Evolutionary conservation across 2,329 filamentous ascomycete genomes (phyloP).

Genomic region (Monilinia fructicola): DNA sequence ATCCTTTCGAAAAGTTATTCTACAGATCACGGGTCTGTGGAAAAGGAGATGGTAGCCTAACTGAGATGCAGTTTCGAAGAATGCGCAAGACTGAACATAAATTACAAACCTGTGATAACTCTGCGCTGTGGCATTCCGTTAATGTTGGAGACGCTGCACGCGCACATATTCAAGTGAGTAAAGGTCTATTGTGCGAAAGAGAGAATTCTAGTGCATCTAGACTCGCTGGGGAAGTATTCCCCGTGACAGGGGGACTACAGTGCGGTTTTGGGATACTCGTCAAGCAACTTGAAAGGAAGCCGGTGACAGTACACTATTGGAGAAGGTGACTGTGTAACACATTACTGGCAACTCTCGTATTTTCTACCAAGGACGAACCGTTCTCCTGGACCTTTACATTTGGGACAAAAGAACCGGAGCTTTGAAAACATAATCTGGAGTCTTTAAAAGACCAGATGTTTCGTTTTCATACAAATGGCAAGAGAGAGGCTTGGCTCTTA

Average conservation of each 20-base stretch:
- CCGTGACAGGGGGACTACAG: not conserved
- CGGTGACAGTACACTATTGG: no score
- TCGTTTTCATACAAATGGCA: not conserved
- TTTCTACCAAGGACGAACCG: not conserved
- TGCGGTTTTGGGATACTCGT: not conserved
- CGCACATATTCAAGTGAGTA: not conserved
- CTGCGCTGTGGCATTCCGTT: not conserved
- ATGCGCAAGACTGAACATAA: not conserved
- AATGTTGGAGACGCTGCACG: not conserved
- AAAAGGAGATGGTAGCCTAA: not conserved
- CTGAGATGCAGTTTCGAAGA: not conserved
- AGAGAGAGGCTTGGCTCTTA: not conserved
- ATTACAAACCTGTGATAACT: not conserved
- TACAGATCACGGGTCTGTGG: no score
- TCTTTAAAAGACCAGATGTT: not conserved
- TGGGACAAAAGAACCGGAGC: not conserved
- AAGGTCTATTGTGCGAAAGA: not conserved
- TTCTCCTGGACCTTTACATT: not conserved
- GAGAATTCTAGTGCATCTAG: not conserved
- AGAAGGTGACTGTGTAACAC: no score
- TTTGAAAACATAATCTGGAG: not conserved
- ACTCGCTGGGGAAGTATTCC: not conserved
- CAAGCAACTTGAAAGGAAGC: no score
- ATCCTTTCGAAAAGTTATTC: not conserved
- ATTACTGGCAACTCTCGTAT: no score